These are phyloP conservation scores for Nakaseomyces nivariensis DNA, from an alignment of 1,139 yeast genomes.

Conservation along the genomic window DNA sequence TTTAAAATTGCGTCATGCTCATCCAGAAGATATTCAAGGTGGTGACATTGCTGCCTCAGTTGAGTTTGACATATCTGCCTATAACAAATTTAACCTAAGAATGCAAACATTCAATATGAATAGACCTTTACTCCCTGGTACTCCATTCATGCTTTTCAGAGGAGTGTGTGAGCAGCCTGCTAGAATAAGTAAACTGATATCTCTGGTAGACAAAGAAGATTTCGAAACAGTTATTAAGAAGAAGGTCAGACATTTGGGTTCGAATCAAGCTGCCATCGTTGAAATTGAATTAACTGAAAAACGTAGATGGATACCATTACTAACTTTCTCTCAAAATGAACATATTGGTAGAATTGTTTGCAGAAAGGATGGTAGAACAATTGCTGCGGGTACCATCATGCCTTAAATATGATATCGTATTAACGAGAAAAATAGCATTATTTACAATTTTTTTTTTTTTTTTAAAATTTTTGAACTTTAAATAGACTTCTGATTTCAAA, in stretches of 20 bases:
- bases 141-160: conserved; percentile 72
- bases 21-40: conserved; percentile 43
- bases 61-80: conserved; percentile 39
- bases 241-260: conserved; percentile 59
- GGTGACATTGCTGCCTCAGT: conserved; percentile 66
- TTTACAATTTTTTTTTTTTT: not conserved
- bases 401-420: conserved; percentile 1
- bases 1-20: conserved; percentile 44
- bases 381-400: conserved; percentile 72
- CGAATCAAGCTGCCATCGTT: conserved; percentile 65
- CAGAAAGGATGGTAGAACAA: conserved; percentile 75
- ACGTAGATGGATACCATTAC: conserved; percentile 47
- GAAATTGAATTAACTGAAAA: conserved; percentile 49
- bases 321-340: conserved; percentile 48
- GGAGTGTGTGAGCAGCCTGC: conserved; percentile 76
- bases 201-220: conserved; percentile 39
- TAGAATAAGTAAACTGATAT: conserved; percentile 47
- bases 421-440: not conserved
- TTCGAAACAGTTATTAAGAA: conserved; percentile 36
- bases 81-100: conserved; percentile 44
- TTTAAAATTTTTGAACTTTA: no score
- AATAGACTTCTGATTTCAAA: not conserved
- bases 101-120: conserved; percentile 60
- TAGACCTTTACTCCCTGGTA: conserved; percentile 71
- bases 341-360: conserved; percentile 74